phyloP scores from a whole-genome alignment of 1,284 basidiomycete genomes.

The Microstroma glucosiphilum region DNA sequence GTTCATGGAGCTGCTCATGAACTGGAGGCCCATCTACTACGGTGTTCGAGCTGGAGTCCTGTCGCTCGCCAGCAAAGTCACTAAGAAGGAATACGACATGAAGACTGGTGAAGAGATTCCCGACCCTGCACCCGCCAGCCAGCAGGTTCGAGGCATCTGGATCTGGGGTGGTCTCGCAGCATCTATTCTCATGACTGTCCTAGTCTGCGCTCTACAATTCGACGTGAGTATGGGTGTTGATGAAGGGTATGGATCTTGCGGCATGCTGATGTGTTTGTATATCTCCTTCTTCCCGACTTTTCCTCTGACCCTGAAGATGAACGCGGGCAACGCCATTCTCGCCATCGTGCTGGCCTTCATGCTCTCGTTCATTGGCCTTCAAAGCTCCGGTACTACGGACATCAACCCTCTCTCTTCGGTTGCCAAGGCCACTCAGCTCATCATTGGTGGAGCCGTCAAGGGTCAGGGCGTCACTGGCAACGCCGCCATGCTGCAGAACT shows the following conservation, averaged over 20 bases:
- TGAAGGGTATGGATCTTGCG: too few relatives aligned
- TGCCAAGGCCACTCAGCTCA: constrained; percentile 42
- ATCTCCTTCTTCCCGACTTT: too few relatives aligned
- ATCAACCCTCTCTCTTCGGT: constrained; percentile 37
- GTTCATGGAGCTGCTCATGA: constrained; percentile 47
- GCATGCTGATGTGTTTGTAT: too few relatives aligned
- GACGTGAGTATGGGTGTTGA: too few relatives aligned
- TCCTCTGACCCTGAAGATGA: constrained; percentile 21
- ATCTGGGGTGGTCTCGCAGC: too few relatives aligned
- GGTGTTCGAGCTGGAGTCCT: constrained; percentile 35
- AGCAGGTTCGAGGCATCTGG: not conserved
- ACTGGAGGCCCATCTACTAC: constrained; percentile 43
- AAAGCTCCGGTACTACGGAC: constrained; percentile 49
- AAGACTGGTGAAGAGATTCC: constrained; percentile 24
- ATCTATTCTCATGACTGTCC: too few relatives aligned
- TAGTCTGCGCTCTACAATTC: too few relatives aligned
- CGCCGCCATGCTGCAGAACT: constrained; percentile 58
- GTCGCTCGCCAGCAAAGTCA: constrained; percentile 23
- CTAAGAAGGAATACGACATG: constrained; percentile 18
- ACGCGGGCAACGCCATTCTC: constrained; percentile 53
- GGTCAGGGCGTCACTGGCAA: constrained; percentile 54
- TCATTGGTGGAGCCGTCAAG: constrained; percentile 37
- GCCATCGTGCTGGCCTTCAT: constrained; percentile 57
- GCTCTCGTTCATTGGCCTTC: constrained; percentile 66
- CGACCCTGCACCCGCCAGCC: constrained; percentile 35